These are phyloP conservation scores for Panicum virgatum DNA, from an alignment of 202 grass and related monocot genomes.

Conservation along the genomic window DNA sequence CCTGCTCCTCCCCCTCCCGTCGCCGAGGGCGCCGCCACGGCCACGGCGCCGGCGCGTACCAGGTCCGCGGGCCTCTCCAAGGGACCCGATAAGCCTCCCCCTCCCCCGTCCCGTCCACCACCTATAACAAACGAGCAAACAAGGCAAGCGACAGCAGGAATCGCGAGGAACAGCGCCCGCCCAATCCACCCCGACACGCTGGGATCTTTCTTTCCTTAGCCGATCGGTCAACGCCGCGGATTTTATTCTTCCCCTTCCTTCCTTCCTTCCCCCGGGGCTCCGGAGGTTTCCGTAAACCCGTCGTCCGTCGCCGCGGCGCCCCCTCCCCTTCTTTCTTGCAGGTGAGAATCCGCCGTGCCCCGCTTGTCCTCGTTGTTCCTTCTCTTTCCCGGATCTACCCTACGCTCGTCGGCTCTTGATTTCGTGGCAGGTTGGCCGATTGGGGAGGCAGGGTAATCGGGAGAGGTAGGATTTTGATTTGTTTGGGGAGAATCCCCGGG, in stretches of 20 bases:
- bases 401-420: slow-evolving; percentile 3
- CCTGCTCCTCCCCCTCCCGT: background rate
- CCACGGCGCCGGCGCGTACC: background rate
- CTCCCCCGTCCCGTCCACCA: too few species aligned
- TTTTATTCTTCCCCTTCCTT: background rate
- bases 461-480: slow-evolving; percentile 19
- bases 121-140: background rate
- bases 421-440: background rate
- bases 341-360: background rate
- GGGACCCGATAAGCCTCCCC: background rate
- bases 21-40: background rate
- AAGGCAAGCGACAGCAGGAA: background rate
- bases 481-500: background rate
- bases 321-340: background rate
- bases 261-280: background rate
- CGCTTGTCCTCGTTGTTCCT: background rate
- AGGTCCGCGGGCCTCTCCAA: background rate
- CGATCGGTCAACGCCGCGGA: slow-evolving; percentile 42
- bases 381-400: background rate
- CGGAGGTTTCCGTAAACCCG: slow-evolving; percentile 29
- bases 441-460: background rate
- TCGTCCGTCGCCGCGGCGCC: background rate
- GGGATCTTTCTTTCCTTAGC: slow-evolving; percentile 26
- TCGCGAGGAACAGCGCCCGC: background rate
- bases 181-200: background rate